Evolutionary conservation across 768 basidiomycete genomes (phyloP).

Genomic region (Tricholoma bakamatsutake): DNA sequence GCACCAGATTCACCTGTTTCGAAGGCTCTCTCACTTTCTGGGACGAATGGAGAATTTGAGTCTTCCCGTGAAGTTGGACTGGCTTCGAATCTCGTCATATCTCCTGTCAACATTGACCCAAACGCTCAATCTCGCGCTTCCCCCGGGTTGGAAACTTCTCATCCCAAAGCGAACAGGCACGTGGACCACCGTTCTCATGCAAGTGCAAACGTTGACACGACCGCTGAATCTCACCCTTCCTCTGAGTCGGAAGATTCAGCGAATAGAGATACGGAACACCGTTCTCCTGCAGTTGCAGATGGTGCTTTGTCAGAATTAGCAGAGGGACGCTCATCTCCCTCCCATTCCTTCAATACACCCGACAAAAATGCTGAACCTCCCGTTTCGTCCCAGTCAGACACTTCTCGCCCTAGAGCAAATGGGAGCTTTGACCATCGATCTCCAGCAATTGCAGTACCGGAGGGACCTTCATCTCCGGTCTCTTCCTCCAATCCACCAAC

Average conservation of each 20-base stretch:
- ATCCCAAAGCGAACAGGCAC: too few relatives aligned
- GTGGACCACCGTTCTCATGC: too few relatives aligned
- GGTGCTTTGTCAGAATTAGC: too few relatives aligned
- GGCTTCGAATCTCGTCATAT: not conserved
- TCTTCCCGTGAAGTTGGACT: not conserved
- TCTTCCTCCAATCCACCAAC: not conserved
- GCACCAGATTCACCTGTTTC: not conserved
- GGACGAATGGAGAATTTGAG: not conserved
- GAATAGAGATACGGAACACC: too few relatives aligned
- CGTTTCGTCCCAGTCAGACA: not conserved
- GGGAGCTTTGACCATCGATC: not conserved
- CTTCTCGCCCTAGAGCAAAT: not conserved
- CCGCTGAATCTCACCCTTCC: too few relatives aligned
- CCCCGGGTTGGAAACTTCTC: too few relatives aligned
- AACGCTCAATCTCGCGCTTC: too few relatives aligned
- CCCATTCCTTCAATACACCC: too few relatives aligned
- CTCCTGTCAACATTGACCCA: not conserved
- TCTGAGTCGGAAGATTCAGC: too few relatives aligned
- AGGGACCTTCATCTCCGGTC: not conserved
- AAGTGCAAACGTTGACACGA: too few relatives aligned
- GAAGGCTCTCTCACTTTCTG: not conserved
- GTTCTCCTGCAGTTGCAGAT: too few relatives aligned
- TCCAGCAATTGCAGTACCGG: not conserved
- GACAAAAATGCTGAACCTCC: not conserved
- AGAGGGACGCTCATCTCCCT: too few relatives aligned